Evolutionary conservation across 192 early-diverging fungal genomes (phyloP), one percentile per base, ranked within the genome.

Genomic region (Phlyctochytrium bullatum): DNA sequence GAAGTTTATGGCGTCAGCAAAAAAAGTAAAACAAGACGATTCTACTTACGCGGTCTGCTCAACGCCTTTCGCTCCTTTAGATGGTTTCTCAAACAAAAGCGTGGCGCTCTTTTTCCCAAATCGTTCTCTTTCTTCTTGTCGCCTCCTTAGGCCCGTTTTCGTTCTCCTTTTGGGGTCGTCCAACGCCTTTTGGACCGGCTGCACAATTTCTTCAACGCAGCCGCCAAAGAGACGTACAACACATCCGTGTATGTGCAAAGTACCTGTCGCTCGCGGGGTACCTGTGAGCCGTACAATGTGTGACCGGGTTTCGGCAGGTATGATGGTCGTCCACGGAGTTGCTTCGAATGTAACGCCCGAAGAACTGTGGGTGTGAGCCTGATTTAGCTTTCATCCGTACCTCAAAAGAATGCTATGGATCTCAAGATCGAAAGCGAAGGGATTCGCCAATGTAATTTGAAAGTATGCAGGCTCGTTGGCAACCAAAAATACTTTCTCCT

Each of bases 371-470:
- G 23, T 23, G 29, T 1, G 31, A 59, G 23, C 29, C 1, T 25
- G 25, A 66, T 32, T 17, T 53, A 57, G 33, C 32, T 63, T 16
- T 10, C 0, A 29, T 29, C 68, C 32, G 12, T 23, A 65, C 29
- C 20, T 27, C n/a, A 56, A 34, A 57, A 32, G 65, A 32, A 93
- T 80, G 59, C 77, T 82, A 59, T 90, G 85, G 23, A 93, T 69
- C 25, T 92, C 90, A 32, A 93, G 59, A 65, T 91, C 90, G 73
- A 93, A 90, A 17, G 83, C 80, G 74, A 90, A 93, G 10, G 90
- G 89, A 73, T 93, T 93, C 0, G 87, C 80, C 16, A 93, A 62
- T 0, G 78, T 81, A 2, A 93, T 76, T 32, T 90, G 88, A 67
- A 93, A 90, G 47, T 88, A 82, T 1, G 83, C 79, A 0, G 80